Evolutionary conservation across 192 early-diverging fungal genomes (phyloP).

Genomic region (Backusella morwellensis): DNA sequence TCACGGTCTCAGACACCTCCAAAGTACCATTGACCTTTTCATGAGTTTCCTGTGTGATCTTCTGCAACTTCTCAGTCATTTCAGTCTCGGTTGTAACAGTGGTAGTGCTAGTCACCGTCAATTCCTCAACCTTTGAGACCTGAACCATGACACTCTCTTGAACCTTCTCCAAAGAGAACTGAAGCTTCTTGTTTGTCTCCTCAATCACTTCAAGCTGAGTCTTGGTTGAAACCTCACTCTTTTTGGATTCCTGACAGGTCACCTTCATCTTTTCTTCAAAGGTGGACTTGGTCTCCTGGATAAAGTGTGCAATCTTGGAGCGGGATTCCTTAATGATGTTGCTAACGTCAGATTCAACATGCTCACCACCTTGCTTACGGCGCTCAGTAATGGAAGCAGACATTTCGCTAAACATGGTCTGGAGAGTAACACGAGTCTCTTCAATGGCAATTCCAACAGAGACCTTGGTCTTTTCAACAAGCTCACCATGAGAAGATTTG

Average conservation of each 20-base stretch:
- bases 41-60: background rate
- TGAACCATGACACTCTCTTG: conserved; percentile 14
- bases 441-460: conserved; percentile 11
- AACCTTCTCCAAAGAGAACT: background rate
- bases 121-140: conserved; percentile 6
- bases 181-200: conserved; percentile 8
- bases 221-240: background rate
- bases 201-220: background rate
- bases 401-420: background rate
- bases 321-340: conserved; percentile 8
- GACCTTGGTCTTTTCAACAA: conserved; percentile 5
- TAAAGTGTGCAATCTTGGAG: background rate
- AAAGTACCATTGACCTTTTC: conserved; percentile 3
- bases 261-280: conserved; percentile 7
- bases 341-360: conserved; percentile 11
- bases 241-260: background rate
- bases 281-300: background rate
- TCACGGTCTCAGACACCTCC: conserved; percentile 2
- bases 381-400: background rate
- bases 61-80: background rate
- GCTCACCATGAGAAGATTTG: background rate
- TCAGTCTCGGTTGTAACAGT: background rate
- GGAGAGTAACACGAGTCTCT: background rate
- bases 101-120: background rate
- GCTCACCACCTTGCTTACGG: conserved; percentile 12